phyloP scores from a whole-genome alignment of 78 protist species.

The Bodo saltans region DNA sequence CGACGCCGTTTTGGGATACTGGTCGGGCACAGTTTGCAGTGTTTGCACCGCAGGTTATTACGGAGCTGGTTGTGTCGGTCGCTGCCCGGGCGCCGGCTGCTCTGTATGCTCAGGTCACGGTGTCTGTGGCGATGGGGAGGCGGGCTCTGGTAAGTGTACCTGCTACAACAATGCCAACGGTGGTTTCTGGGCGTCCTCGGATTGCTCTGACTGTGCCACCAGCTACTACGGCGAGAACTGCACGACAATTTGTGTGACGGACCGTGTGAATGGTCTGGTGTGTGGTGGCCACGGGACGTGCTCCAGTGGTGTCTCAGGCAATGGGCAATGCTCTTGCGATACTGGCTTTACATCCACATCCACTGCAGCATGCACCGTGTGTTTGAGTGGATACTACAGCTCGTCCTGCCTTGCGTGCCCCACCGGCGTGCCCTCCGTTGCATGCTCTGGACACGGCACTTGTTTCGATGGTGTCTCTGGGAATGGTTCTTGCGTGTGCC shows the following conservation, averaged over 20 bases:
- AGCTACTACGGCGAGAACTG: not conserved
- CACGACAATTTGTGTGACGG: not conserved
- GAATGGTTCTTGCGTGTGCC: not conserved
- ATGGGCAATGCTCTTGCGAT: not conserved
- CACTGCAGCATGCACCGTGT: not conserved
- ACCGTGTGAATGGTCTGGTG: not conserved
- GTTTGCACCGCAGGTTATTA: not conserved
- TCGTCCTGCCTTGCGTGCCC: not conserved
- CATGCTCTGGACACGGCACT: not conserved
- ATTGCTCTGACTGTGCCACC: not conserved
- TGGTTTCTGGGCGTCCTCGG: constrained; percentile 2
- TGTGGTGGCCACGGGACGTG: not conserved
- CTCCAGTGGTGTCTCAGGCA: not conserved
- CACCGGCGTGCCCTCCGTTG: not conserved
- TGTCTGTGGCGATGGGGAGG: not conserved
- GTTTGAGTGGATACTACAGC: not conserved
- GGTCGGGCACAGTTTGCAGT: not conserved
- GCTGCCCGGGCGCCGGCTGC: not conserved
- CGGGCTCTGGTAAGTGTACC: not conserved
- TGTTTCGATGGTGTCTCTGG: not conserved
- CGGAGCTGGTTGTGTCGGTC: not conserved
- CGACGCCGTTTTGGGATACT: too few relatives aligned
- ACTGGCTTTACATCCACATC: not conserved
- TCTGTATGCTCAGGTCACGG: not conserved
- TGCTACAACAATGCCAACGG: not conserved